A percentile compares a stretch with the other conserved stretches of the same genome.
Evolutionary conservation across 805 yeast species (phyloP).

Genomic region (Zygotorulaspora chibaensis): DNA sequence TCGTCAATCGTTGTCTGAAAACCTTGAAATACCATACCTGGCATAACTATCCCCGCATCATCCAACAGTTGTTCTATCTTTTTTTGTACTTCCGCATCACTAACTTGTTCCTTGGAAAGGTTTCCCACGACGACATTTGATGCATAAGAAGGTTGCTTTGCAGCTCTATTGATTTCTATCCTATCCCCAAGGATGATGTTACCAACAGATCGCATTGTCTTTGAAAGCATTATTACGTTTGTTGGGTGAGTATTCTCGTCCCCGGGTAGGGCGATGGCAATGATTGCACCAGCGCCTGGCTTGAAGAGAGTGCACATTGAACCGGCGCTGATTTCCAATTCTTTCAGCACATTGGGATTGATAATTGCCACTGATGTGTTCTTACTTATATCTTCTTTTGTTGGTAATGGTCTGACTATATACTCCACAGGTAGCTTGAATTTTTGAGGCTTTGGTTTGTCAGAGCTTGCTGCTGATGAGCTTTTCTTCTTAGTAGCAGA

Average conservation of each 20-base stretch:
- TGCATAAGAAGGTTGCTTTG: conserved; percentile 48
- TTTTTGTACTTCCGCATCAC: conserved; percentile 25
- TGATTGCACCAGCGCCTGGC: conserved; percentile 45
- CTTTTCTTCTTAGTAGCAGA: conserved; percentile 30
- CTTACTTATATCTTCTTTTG: conserved; percentile 24
- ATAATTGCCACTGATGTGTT: conserved; percentile 38
- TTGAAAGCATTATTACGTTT: conserved; percentile 47
- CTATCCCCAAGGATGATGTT: conserved; percentile 50
- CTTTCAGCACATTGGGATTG: conserved; percentile 43
- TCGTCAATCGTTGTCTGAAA: conserved; percentile 17
- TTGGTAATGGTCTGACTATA: conserved; percentile 38
- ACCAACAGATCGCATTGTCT: conserved; percentile 41
- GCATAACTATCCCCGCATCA: conserved; percentile 57
- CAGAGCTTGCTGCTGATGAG: conserved; percentile 15
- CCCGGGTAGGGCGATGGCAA: conserved; percentile 42
- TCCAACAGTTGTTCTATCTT: conserved; percentile 41
- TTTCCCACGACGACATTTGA: conserved; percentile 36
- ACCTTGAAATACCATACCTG: conserved; percentile 44
- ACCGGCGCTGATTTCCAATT: conserved; percentile 44
- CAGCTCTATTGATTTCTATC: conserved; percentile 43
- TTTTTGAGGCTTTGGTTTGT: conserved; percentile 24
- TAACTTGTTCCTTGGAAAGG: conserved; percentile 19
- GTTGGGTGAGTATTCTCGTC: conserved; percentile 31
- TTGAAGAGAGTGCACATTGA: conserved; percentile 44
- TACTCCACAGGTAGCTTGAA: conserved; percentile 38